Evolutionary conservation across 2,329 filamentous ascomycete species (phyloP), one percentile per base, ranked within the genome.

Genomic region (Lizonia empirigonia): DNA sequence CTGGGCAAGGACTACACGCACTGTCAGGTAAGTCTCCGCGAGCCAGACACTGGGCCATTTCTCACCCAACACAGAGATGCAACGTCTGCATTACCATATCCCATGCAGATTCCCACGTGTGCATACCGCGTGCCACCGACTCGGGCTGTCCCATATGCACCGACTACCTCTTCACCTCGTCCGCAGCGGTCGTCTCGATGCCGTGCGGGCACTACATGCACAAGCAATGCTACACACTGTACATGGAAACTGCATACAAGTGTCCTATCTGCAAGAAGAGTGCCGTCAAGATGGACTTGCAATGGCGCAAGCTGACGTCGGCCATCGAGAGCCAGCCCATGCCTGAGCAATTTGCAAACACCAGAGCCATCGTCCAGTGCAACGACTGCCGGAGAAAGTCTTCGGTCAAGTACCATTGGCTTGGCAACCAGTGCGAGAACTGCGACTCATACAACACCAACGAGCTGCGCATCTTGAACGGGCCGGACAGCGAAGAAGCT

Each of bases 1-100:
- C 78, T 99, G 23, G 93, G 94, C 4, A 97, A 96, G 70, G 94
- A 99, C 70, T 99, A 96, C 71, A 92, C 95, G 67, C 94, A 99
- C 74, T 99, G 94, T 88, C 95, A 96, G 84, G 91, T 93, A 77
- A 72, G 44, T 32, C 9, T 41, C 9, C 1, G 38, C 16, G 20
- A n/a, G 12, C 2, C 19, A 12, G 2, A 10, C n/a, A 76, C n/a
- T 12, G 4, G 19, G 7, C 2, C 7, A 7, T 7, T 26, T 42
- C 32, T 51, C n/a, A 51, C 42, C 26, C 20, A 19, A 6, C 13
- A n/a, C 10, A 74, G 73, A 68, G 62, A 50, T 99, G 94, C 75
- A 90, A 90, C 64, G 91, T 95, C 20, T 99, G 94, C 76, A 94
- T 97, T 66, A 89, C 90, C 7, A 96, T 97, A 60, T 86, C 88